phyloP scores from a whole-genome alignment of 495 filamentous ascomycete species.

The Podospora comata region DNA sequence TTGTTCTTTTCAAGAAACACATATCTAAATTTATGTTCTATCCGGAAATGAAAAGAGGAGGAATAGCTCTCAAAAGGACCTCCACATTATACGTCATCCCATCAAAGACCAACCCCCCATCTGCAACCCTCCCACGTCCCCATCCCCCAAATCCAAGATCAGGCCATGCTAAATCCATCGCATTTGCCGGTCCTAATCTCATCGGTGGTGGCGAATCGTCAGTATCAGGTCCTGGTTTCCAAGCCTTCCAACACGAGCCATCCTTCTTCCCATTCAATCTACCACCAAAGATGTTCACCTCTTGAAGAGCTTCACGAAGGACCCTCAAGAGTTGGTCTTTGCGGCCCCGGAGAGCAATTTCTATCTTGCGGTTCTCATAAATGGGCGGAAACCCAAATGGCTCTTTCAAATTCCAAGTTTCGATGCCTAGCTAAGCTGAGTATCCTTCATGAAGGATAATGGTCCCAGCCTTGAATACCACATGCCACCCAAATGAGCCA shows the following conservation, averaged over 20 bases:
- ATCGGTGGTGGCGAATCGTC: background rate
- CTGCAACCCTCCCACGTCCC: background rate
- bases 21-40: too few species aligned
- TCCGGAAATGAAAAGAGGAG: too few species aligned
- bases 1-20: too few species aligned
- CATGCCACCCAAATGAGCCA: background rate
- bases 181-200: background rate
- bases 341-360: background rate
- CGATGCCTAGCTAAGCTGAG: too few species aligned
- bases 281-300: background rate
- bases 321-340: background rate
- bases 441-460: background rate
- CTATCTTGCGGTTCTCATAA: background rate
- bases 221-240: background rate
- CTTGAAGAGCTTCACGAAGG: background rate
- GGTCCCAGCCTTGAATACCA: background rate
- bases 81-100: background rate
- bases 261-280: background rate
- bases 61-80: background rate
- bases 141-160: background rate
- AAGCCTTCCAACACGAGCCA: background rate
- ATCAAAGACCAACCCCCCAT: background rate
- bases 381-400: background rate
- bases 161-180: background rate
- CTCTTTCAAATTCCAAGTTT: background rate